A percentile compares a stretch with the other conserved stretches of the same genome.
Conservation (phyloP, 805 yeast species). For the Komagataella phaffii region DNA sequence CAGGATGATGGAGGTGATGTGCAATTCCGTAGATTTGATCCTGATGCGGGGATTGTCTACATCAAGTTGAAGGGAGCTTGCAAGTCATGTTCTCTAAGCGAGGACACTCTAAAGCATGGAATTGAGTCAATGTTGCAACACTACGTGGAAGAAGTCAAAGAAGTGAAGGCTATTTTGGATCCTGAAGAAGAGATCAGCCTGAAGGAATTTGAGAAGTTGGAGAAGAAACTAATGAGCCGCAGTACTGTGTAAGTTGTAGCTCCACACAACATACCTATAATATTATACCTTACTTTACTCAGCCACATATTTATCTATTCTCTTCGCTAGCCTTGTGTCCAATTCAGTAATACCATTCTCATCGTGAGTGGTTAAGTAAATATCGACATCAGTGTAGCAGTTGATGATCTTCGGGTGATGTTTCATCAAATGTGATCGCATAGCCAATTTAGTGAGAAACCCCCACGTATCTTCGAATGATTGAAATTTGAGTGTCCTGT, state of each 20-base stretch:
- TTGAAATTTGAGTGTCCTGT: constrained; percentile 26
- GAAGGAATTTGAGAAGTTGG: constrained; percentile 76
- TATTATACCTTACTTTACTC: constrained; percentile 1
- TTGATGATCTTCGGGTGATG: constrained; percentile 66
- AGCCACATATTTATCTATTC: constrained; percentile 22
- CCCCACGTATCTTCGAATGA: constrained; percentile 55
- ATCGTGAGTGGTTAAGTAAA: constrained; percentile 57
- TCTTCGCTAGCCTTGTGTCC: constrained; percentile 45
- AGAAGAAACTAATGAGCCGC: constrained; percentile 30
- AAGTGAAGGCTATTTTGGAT: constrained; percentile 28
- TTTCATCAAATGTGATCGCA: constrained; percentile 40
- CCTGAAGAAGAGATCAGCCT: constrained; percentile 46
- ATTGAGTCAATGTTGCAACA: constrained; percentile 60
- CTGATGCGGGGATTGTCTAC: constrained; percentile 40
- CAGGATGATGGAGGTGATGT: constrained; percentile 72
- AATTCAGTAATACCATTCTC: constrained; percentile 33
- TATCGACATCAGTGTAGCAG: constrained; percentile 41
- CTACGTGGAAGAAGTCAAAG: constrained; percentile 54
- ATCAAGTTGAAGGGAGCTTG: constrained; percentile 58
- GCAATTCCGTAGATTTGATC: constrained; percentile 48
- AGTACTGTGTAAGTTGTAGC: neutral
- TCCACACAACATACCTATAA: neutral
- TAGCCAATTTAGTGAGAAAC: constrained; percentile 43
- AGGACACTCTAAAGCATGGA: constrained; percentile 54
- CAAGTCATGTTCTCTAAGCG: constrained; percentile 55